A percentile compares a stretch with the other conserved stretches of the same genome.
These are phyloP conservation scores for Aspergillus quadrilineatus DNA, from an alignment of 2,329 filamentous ascomycete genomes.

Conservation along the genomic window DNA sequence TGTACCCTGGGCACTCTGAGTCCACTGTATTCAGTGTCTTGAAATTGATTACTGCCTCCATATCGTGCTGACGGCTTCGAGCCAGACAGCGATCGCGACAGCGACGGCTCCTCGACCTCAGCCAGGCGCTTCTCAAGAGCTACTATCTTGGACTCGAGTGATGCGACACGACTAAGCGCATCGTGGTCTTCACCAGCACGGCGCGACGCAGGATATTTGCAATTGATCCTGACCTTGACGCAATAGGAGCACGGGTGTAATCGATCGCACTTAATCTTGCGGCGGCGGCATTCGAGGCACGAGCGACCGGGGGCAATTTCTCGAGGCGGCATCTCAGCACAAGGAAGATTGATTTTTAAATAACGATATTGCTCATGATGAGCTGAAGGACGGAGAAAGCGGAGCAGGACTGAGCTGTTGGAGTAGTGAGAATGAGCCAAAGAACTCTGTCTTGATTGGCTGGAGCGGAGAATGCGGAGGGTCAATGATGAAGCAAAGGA, in stretches of 20 bases:
- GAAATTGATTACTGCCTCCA: no score
- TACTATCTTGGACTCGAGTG: neutral
- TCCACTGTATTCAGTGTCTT: no score
- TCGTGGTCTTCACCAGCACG: neutral
- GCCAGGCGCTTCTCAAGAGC: neutral
- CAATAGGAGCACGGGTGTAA: conserved; percentile 21
- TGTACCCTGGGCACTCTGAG: no score
- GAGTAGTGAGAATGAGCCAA: neutral
- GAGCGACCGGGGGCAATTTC: conserved; percentile 15
- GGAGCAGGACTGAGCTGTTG: neutral
- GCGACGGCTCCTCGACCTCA: neutral
- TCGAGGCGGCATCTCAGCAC: conserved; percentile 10
- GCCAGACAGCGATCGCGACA: neutral
- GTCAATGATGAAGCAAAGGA: neutral
- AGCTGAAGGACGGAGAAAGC: neutral
- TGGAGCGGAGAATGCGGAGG: neutral
- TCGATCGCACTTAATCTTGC: conserved; percentile 28
- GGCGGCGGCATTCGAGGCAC: conserved; percentile 26
- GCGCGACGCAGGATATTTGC: conserved; percentile 1
- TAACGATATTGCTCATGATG: no score
- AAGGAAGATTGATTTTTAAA: no score
- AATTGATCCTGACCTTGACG: conserved; percentile 2
- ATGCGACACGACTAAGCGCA: neutral
- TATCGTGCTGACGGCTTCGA: no score
- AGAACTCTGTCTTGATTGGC: neutral